Percentiles rank a stretch among this genome's conserved stretches.
phyloP scores from a whole-genome alignment of 192 early-diverging fungal species.

The Coemansia reversa region DNA sequence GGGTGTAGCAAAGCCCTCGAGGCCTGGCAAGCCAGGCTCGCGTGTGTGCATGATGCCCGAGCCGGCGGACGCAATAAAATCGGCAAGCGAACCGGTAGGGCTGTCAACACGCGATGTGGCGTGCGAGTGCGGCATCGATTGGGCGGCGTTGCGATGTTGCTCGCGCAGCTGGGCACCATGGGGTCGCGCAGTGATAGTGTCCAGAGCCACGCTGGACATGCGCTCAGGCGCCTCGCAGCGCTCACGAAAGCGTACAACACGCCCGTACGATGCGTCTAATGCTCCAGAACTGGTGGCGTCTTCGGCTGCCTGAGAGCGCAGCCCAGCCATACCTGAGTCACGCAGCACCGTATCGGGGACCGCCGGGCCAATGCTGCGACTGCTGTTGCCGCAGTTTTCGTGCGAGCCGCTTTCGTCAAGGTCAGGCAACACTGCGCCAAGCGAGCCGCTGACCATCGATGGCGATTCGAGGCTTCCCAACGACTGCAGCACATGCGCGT shows the following conservation, averaged over 20 bases:
- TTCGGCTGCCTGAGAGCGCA: conserved; percentile 22
- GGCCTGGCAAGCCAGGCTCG: conserved; percentile 17
- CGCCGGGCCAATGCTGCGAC: conserved; percentile 11
- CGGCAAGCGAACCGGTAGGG: conserved; percentile 35
- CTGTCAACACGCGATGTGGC: conserved; percentile 31
- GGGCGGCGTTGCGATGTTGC: neutral
- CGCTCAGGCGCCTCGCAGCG: conserved; percentile 10
- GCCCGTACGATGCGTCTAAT: neutral
- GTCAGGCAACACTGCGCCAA: neutral
- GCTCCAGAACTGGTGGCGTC: neutral
- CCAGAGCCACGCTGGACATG: conserved; percentile 32
- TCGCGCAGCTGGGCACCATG: neutral
- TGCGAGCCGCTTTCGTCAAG: conserved; percentile 3
- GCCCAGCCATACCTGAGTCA: conserved; percentile 42
- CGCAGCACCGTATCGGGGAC: conserved; percentile 4
- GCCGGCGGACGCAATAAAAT: conserved; percentile 29
- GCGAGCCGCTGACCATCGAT: neutral
- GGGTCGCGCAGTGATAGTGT: conserved; percentile 34
- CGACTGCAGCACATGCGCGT: conserved; percentile 27
- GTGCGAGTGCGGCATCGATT: conserved; percentile 41
- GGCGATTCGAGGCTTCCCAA: conserved; percentile 13
- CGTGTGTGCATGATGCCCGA: conserved; percentile 13
- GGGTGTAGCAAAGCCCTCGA: conserved; percentile 23
- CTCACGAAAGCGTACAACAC: conserved; percentile 13
- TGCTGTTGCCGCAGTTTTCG: conserved; percentile 1